phyloP scores from a whole-genome alignment of 345 rosid species.

The Salix dunnii region DNA sequence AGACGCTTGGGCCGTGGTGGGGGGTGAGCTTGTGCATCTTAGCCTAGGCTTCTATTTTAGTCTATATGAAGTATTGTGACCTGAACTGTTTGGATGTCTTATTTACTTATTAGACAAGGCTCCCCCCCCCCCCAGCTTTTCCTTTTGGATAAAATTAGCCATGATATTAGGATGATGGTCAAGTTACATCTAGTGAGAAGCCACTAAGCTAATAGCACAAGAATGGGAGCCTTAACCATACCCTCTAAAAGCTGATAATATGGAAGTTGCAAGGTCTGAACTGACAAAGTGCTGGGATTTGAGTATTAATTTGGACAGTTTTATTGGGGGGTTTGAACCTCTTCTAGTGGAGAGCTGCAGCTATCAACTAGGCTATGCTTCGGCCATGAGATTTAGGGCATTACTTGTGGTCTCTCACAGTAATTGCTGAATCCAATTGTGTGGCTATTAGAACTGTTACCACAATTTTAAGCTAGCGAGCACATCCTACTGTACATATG shows the following conservation, averaged over 20 bases:
- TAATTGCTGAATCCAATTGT: not conserved
- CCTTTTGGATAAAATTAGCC: too few species aligned
- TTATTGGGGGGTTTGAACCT: not conserved
- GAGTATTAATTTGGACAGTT: not conserved
- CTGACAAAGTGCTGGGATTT: not conserved
- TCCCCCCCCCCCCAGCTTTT: too few species aligned
- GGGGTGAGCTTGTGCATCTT: slow-evolving; percentile 46
- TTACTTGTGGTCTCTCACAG: not conserved
- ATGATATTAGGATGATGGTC: too few species aligned
- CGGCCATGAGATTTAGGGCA: not conserved
- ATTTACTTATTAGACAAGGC: too few species aligned
- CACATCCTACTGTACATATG: not conserved
- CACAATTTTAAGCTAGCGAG: not conserved
- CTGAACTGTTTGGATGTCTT: not conserved
- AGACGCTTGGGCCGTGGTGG: slow-evolving; percentile 98
- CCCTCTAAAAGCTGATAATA: not conserved
- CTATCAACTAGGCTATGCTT: not conserved
- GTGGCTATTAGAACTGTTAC: not conserved
- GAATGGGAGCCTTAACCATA: not conserved
- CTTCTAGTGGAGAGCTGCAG: not conserved
- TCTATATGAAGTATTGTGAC: not conserved
- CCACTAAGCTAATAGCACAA: too few species aligned
- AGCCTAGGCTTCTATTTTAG: not conserved
- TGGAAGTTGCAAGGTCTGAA: not conserved
- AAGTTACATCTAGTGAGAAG: too few species aligned